Evolutionary conservation across 2,329 filamentous ascomycete species (phyloP), one percentile per base, ranked within the genome.

Genomic region (Microdochium bolleyi): DNA sequence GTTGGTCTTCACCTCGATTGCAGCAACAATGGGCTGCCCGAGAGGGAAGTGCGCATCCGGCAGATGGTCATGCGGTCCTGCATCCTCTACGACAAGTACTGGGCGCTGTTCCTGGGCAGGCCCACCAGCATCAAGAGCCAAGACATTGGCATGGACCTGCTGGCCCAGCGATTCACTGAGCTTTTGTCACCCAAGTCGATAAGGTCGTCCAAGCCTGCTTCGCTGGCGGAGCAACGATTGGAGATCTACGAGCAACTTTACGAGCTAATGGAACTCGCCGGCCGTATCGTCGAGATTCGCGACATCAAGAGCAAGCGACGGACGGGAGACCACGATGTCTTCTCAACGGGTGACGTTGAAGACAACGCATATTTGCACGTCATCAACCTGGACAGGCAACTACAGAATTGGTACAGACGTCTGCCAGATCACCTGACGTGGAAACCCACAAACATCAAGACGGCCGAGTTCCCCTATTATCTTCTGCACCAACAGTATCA

Each of bases 401-500:
- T 81, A 30, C 76, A 77, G 56, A 76, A 71, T 54, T 81, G 77
- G 77, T 78, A 80, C 55, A 68, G 73, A 9, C 67, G 75, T 9
- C 65, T 81, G 3, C 77, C 77, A 0, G 75, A 76, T 9, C 67
- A 73, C 49, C 68, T 67, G 60, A 70, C 59, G 24, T 83, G 64
- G 78, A 78, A 70, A 62, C 75, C 65, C 61, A 73, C 64, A 65
- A 80, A 67, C 69, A 78, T 64, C 69, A 77, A 71, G 64, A 70
- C 59, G 52, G 81, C 65, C 30, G 76, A 60, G 56, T 75, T 68
- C 70, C 75, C 65, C 62, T 84, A 70, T 67, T 80, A 80, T 59
- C 60, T 80, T 9, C 63, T 80, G 9, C 77, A 80, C 55, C 77
- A 80, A 60, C 77, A 80, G 58, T 81, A 80, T 53, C 77, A 80